Evolutionary conservation across 768 basidiomycete genomes (phyloP).

Genomic region (Multifurca ochricompacta): DNA sequence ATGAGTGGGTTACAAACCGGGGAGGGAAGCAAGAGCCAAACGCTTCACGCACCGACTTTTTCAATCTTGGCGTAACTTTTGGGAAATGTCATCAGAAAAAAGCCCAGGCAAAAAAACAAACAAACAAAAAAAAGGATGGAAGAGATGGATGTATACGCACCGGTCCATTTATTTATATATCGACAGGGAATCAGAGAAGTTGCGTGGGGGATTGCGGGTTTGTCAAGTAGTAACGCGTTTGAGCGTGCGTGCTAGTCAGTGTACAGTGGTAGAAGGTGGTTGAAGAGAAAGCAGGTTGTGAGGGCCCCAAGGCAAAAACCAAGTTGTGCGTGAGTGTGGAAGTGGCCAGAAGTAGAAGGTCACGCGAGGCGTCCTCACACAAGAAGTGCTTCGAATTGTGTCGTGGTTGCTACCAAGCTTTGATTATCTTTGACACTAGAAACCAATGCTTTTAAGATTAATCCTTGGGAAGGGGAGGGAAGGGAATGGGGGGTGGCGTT

Average conservation of each 20-base stretch:
- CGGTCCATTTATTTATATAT: constrained; percentile 11
- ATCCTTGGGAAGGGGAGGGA: too few species aligned
- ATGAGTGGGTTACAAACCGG: neutral
- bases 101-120: neutral
- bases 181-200: neutral
- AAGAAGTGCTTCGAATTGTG: neutral
- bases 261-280: neutral
- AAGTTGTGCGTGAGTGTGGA: neutral
- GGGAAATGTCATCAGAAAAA: neutral
- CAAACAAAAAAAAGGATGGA: neutral
- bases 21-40: neutral
- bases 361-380: neutral
- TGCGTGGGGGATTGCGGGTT: neutral
- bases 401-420: neutral
- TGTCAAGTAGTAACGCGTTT: too few species aligned
- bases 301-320: neutral
- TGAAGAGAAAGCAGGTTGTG: neutral
- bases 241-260: neutral
- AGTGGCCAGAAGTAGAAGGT: neutral
- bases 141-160: neutral
- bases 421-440: too few species aligned
- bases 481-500: neutral
- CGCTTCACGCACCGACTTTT: constrained; percentile 83
- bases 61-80: constrained; percentile 93
- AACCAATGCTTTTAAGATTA: too few species aligned